Evolutionary conservation across 2,329 filamentous ascomycete species (phyloP).

Genomic region (Ophiostoma quercus): DNA sequence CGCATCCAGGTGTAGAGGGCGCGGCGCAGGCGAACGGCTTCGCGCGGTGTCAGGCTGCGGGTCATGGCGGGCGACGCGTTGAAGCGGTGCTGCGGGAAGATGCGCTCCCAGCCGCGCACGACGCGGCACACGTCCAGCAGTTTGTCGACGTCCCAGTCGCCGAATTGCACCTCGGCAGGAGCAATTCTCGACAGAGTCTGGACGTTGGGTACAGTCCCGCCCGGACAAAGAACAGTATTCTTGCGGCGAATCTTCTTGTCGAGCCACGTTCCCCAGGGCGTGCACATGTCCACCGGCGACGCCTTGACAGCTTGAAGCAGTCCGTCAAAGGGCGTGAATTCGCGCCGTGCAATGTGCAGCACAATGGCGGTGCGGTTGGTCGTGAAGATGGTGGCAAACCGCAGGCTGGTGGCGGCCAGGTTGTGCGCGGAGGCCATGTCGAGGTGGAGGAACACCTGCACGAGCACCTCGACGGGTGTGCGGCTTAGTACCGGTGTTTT

Average conservation of each 20-base stretch:
- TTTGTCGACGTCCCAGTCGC: slow-evolving; percentile 29
- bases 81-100: slow-evolving; percentile 38
- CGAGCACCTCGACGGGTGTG: slow-evolving; percentile 43
- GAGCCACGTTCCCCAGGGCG: slow-evolving; percentile 35
- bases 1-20: slow-evolving; percentile 53
- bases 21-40: slow-evolving; percentile 45
- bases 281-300: slow-evolving; percentile 36
- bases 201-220: slow-evolving; percentile 22
- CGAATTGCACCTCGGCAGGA: slow-evolving; percentile 26
- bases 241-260: slow-evolving; percentile 40
- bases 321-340: slow-evolving; percentile 43
- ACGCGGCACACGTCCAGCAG: slow-evolving; percentile 34
- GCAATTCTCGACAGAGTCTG: neutral
- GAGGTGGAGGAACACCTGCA: slow-evolving; percentile 45
- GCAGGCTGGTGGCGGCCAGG: slow-evolving; percentile 37
- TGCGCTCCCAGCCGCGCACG: slow-evolving; percentile 39
- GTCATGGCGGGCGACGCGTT: slow-evolving; percentile 40
- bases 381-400: slow-evolving; percentile 40
- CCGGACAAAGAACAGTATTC: slow-evolving; percentile 28
- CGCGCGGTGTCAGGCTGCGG: slow-evolving; percentile 40
- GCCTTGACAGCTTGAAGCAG: slow-evolving; percentile 46
- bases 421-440: slow-evolving; percentile 40
- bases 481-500: slow-evolving; percentile 27
- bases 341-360: slow-evolving; percentile 38
- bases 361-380: slow-evolving; percentile 41